Evolutionary conservation across 768 basidiomycete species (phyloP).

Genomic region (Crassisporium funariophilum): DNA sequence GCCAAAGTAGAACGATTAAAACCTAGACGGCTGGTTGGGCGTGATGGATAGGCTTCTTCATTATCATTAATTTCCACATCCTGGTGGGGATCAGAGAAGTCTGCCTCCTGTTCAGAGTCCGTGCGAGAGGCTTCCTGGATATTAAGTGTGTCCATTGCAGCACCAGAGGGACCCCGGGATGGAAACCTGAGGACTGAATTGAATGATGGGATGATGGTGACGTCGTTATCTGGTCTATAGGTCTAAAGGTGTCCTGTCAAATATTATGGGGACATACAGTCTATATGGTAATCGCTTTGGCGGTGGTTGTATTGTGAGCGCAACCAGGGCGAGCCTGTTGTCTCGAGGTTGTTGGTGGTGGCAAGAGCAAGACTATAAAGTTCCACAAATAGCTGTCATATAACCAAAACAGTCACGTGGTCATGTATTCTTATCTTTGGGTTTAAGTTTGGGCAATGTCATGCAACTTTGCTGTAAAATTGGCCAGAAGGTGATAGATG

Average conservation of each 20-base stretch:
- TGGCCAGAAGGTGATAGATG: neutral
- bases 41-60: conserved; percentile 33
- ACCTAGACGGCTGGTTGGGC: conserved; percentile 52
- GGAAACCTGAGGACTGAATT: conserved; percentile 12
- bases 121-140: conserved; percentile 14
- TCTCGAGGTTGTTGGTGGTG: conserved; percentile 14
- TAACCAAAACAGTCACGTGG: conserved; percentile 11
- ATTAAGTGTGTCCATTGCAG: conserved; percentile 21
- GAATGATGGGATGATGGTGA: conserved; percentile 11
- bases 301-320: conserved; percentile 12
- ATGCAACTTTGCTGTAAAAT: too few relatives aligned
- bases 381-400: conserved; percentile 11
- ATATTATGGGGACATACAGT: conserved; percentile 23
- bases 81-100: conserved; percentile 5
- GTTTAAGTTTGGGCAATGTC: too few relatives aligned
- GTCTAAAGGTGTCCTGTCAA: conserved; percentile 23
- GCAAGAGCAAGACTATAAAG: conserved; percentile 11
- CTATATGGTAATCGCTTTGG: conserved; percentile 14
- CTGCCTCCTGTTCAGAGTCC: conserved; percentile 14
- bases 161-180: conserved; percentile 18
- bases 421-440: too few relatives aligned
- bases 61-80: conserved; percentile 17
- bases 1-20: conserved; percentile 35
- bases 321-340: conserved; percentile 25
- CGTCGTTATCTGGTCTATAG: conserved; percentile 24